Conservation (phyloP, 345 rosid genomes). For the Hypericum perforatum region DNA sequence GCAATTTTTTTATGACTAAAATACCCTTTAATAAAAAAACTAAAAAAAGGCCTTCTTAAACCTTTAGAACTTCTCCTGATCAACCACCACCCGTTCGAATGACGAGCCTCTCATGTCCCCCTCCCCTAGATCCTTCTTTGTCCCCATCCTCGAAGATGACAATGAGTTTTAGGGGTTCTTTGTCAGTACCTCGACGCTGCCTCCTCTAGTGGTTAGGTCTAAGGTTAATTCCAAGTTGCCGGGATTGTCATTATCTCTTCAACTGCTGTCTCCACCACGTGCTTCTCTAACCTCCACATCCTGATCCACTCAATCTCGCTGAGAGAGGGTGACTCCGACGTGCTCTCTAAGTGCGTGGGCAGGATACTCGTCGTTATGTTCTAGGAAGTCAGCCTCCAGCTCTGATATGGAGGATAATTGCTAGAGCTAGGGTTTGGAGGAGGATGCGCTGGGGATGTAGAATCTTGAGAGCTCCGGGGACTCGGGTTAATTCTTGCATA, state of each 20-base stretch:
- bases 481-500: too few species aligned
- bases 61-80: too few species aligned
- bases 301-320: slow-evolving; percentile 56
- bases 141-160: slow-evolving; percentile 53
- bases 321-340: slow-evolving; percentile 29
- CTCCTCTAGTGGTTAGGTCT: slow-evolving; percentile 18
- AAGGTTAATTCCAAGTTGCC: slow-evolving; percentile 17
- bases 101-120: slow-evolving; percentile 61
- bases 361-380: slow-evolving; percentile 42
- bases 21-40: too few species aligned
- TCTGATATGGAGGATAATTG: too few species aligned
- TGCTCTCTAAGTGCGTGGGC: slow-evolving; percentile 29
- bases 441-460: too few species aligned
- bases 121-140: slow-evolving; percentile 38
- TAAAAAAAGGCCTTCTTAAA: too few species aligned
- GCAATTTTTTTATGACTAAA: too few species aligned
- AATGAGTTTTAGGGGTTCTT: slow-evolving; percentile 53
- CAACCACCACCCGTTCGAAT: too few species aligned
- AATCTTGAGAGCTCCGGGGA: too few species aligned
- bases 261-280: slow-evolving; percentile 40
- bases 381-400: slow-evolving; percentile 54
- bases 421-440: too few species aligned
- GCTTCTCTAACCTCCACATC: slow-evolving; percentile 34
- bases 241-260: slow-evolving; percentile 29
- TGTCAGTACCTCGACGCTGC: slow-evolving; percentile 12